These are phyloP conservation scores for Fusarium decemcellulare DNA, from an alignment of 2,329 filamentous ascomycete species.

Conservation along the genomic window DNA sequence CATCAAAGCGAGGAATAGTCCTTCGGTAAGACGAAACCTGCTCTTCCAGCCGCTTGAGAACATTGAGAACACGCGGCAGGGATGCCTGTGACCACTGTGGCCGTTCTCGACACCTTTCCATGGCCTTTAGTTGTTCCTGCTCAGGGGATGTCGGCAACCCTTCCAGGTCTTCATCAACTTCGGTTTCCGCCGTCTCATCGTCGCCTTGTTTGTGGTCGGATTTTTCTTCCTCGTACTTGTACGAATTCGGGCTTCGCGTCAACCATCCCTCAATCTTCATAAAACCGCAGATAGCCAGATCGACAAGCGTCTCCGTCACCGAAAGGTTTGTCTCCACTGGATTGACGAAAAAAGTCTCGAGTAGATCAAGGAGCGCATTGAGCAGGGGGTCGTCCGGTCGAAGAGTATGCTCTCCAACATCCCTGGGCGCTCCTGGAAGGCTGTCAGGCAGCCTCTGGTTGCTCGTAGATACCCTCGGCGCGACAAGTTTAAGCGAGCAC, in stretches of 20 bases:
- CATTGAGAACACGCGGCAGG: constrained; percentile 67
- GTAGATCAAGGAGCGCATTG: constrained; percentile 76
- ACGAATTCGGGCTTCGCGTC: constrained; percentile 77
- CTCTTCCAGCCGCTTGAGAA: constrained; percentile 72
- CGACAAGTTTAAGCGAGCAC: constrained; percentile 79
- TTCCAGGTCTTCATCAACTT: constrained; percentile 38
- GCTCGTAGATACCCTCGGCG: constrained; percentile 70
- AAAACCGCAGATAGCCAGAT: constrained; percentile 86
- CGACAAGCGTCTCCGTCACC: constrained; percentile 86
- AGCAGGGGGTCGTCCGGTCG: constrained; percentile 74
- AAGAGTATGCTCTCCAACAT: constrained; percentile 73
- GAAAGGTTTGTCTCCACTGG: constrained; percentile 92
- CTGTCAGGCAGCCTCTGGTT: constrained; percentile 71
- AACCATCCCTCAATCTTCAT: constrained; percentile 94
- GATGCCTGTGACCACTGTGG: constrained; percentile 67
- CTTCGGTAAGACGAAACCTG: constrained; percentile 74
- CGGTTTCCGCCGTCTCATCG: constrained; percentile 32
- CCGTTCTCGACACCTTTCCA: constrained; percentile 66
- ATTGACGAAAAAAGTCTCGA: constrained; percentile 89
- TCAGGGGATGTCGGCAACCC: constrained; percentile 42
- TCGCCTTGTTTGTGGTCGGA: constrained; percentile 9
- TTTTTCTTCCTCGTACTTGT: constrained; percentile 62
- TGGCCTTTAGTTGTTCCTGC: constrained; percentile 57
- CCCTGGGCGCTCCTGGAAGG: constrained; percentile 72
- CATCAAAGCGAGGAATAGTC: constrained; percentile 79